phyloP scores from a whole-genome alignment of 495 filamentous ascomycete genomes.

The Schizothecium vesticola region DNA sequence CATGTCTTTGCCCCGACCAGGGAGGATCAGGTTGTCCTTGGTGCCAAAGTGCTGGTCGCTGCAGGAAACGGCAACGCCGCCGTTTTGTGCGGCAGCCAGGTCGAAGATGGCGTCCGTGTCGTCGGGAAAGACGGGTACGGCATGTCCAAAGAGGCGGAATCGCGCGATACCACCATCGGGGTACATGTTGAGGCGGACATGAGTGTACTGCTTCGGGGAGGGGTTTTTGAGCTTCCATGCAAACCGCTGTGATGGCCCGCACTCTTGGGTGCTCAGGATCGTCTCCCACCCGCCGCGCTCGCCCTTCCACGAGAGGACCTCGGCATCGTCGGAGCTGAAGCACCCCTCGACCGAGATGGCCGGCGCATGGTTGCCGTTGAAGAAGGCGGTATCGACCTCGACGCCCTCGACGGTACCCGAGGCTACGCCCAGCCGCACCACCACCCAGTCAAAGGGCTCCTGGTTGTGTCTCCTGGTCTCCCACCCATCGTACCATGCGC shows the following conservation, averaged over 20 bases:
- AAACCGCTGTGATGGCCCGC: slow-evolving; percentile 70
- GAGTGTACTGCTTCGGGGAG: slow-evolving; percentile 66
- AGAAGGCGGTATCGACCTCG: slow-evolving; percentile 83
- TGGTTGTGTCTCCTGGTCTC: slow-evolving; percentile 86
- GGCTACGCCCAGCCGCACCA: slow-evolving; percentile 72
- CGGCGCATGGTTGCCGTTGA: slow-evolving; percentile 82
- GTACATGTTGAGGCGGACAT: slow-evolving; percentile 84
- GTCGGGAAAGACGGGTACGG: slow-evolving; percentile 64
- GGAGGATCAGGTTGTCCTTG: slow-evolving; percentile 76
- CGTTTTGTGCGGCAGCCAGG: slow-evolving; percentile 75
- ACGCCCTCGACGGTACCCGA: slow-evolving; percentile 71
- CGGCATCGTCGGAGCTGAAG: slow-evolving; percentile 54
- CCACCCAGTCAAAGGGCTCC: slow-evolving; percentile 75
- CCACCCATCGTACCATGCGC: slow-evolving; percentile 96
- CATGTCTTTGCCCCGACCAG: slow-evolving; percentile 85
- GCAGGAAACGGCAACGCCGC: slow-evolving; percentile 67
- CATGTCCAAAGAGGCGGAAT: slow-evolving; percentile 75
- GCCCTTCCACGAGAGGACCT: slow-evolving; percentile 55
- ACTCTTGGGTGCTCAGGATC: slow-evolving; percentile 63
- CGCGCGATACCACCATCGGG: slow-evolving; percentile 92
- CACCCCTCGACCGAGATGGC: slow-evolving; percentile 77
- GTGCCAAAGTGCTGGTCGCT: slow-evolving; percentile 86
- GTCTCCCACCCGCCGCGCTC: slow-evolving; percentile 61
- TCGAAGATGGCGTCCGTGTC: slow-evolving; percentile 64
- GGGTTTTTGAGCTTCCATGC: slow-evolving; percentile 65